These are phyloP conservation scores for Excoecaria agallocha DNA, from an alignment of 345 rosid genomes.

Conservation along the genomic window DNA sequence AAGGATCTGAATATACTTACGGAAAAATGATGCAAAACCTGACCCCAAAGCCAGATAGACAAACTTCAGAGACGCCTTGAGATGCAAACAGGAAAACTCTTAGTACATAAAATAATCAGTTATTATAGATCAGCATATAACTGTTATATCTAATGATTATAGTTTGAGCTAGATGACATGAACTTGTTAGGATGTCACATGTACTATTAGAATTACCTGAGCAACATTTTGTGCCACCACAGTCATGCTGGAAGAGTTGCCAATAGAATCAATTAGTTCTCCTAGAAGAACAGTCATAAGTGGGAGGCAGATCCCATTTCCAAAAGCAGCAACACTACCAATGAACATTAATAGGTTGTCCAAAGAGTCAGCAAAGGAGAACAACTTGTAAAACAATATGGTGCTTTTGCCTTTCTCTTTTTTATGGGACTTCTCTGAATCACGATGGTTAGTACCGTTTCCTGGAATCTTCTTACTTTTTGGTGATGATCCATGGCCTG, in stretches of 20 bases:
- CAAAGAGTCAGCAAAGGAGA: constrained; percentile 58
- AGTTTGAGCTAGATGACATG: too few species aligned
- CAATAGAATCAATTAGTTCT: constrained; percentile 18
- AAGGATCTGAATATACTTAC: constrained; percentile 21
- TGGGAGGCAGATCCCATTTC: constrained; percentile 61
- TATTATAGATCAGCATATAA: background rate
- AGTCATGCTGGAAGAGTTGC: background rate
- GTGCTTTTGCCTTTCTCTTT: constrained; percentile 10
- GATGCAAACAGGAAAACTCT: background rate
- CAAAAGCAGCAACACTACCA: constrained; percentile 54
- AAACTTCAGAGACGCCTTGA: constrained; percentile 19
- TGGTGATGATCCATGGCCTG: constrained; percentile 6
- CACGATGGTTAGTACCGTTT: background rate
- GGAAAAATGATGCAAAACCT: constrained; percentile 18
- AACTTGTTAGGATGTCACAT: background rate
- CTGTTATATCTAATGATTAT: too few species aligned
- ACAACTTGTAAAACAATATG: constrained; percentile 43
- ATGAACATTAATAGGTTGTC: constrained; percentile 51
- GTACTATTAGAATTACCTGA: background rate
- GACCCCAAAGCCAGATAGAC: constrained; percentile 19
- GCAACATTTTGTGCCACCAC: constrained; percentile 13
- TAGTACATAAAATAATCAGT: background rate
- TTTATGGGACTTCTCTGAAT: constrained; percentile 11
- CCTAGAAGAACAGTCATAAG: constrained; percentile 62
- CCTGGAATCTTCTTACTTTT: background rate